Evolutionary conservation across 345 rosid species (phyloP).

Genomic region (Populus davidiana): DNA sequence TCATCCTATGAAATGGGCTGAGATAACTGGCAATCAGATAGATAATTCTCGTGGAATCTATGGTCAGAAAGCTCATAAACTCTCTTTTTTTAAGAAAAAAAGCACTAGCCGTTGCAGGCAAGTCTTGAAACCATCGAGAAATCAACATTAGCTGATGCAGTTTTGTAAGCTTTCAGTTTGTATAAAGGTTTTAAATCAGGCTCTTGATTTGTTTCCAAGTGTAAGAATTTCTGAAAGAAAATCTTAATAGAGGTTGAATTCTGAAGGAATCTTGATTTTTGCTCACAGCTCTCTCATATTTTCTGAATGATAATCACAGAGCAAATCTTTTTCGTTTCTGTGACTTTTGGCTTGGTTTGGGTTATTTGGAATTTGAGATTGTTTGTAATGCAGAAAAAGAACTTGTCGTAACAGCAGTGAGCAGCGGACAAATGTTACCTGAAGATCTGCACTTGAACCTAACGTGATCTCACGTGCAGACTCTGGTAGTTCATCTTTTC

Average conservation of each 20-base stretch:
- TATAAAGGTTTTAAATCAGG: not conserved
- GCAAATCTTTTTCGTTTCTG: not conserved
- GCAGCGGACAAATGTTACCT: no score
- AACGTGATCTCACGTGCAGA: no score
- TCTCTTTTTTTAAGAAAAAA: not conserved
- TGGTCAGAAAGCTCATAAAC: not conserved
- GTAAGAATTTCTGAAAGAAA: not conserved
- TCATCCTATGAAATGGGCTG: not conserved
- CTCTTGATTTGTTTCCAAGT: not conserved
- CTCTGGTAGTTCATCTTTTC: no score
- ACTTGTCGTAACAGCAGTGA: no score
- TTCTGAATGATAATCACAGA: not conserved
- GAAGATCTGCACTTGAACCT: no score
- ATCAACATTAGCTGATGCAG: not conserved
- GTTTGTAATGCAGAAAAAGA: no score
- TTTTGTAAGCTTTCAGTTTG: not conserved
- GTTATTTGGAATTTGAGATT: no score
- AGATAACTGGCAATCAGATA: slow-evolving; percentile 1
- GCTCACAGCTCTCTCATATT: not conserved
- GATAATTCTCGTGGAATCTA: not conserved
- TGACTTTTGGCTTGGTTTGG: not conserved
- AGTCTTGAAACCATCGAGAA: not conserved
- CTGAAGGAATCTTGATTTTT: not conserved
- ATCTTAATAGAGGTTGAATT: not conserved
- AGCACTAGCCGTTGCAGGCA: not conserved